Conservation (phyloP, 73 alveolate genomes). For the Tetrahymena thermophila region DNA sequence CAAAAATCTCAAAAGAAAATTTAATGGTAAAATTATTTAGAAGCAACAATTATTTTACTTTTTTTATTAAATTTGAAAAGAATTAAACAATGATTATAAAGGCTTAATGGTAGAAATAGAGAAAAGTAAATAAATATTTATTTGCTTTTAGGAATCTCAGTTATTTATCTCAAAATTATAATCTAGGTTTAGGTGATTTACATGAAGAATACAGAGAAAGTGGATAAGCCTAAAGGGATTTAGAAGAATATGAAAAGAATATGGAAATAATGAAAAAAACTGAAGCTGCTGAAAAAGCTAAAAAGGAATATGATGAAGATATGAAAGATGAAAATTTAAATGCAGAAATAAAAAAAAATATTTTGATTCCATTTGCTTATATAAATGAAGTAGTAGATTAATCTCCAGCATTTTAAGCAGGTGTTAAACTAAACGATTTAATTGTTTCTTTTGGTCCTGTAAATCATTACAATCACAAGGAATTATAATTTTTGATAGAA, state of each 20-base stretch:
- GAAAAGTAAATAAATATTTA: constrained; percentile 45
- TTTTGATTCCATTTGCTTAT: constrained; percentile 75
- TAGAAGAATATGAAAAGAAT: constrained; percentile 3
- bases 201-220: constrained; percentile 21
- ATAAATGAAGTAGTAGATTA: constrained; percentile 72
- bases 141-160: constrained; percentile 20
- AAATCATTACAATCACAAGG: constrained; percentile 59
- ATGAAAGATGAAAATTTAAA: constrained; percentile 23
- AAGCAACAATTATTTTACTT: not conserved
- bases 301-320: constrained; percentile 44
- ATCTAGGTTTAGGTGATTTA: not conserved
- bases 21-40: constrained; percentile 37
- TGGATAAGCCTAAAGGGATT: constrained; percentile 1
- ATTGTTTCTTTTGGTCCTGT: constrained; percentile 69
- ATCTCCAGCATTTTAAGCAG: constrained; percentile 87
- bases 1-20: constrained; percentile 64
- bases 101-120: constrained; percentile 81
- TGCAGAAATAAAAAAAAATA: constrained; percentile 20
- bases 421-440: constrained; percentile 75
- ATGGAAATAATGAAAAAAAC: constrained; percentile 36
- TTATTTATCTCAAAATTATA: constrained; percentile 36
- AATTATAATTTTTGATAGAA: constrained; percentile 57
- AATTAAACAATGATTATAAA: constrained; percentile 80
- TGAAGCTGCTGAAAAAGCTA: constrained; percentile 38
- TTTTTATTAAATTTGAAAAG: not conserved